These are phyloP conservation scores for Coniella lustricola DNA, from an alignment of 2,329 filamentous ascomycete species.

Conservation along the genomic window DNA sequence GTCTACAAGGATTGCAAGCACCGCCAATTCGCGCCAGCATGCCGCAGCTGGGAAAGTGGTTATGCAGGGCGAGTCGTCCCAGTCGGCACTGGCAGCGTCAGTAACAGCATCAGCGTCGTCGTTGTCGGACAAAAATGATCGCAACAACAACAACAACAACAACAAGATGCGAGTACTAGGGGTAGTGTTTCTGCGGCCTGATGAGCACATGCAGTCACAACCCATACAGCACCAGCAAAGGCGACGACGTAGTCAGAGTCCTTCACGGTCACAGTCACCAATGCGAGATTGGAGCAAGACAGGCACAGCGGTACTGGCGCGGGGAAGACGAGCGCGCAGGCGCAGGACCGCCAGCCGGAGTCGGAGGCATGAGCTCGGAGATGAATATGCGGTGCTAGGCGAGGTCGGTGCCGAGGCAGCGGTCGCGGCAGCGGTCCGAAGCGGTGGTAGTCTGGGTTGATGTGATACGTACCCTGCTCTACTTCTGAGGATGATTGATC, in stretches of 20 bases:
- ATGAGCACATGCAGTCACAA: conserved; percentile 12
- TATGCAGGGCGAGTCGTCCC: not conserved
- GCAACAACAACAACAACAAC: too few relatives aligned
- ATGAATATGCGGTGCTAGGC: conserved; percentile 8
- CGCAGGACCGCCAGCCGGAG: conserved; percentile 32
- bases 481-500: too few relatives aligned
- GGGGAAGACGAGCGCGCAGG: conserved; percentile 23
- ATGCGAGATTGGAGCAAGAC: conserved; percentile 16
- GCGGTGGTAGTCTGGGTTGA: not conserved
- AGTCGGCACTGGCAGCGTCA: not conserved
- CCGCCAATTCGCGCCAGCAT: not conserved
- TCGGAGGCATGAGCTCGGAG: conserved; percentile 21
- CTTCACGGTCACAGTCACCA: conserved; percentile 28
- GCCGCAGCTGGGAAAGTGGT: not conserved
- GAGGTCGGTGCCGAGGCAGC: not conserved
- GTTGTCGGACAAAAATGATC: too few relatives aligned
- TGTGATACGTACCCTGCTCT: too few relatives aligned
- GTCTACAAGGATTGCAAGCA: not conserved
- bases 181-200: conserved; percentile 24
- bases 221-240: too few relatives aligned
- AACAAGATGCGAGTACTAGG: conserved; percentile 10
- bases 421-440: not conserved
- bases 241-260: conserved; percentile 27
- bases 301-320: conserved; percentile 23
- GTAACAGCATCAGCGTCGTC: not conserved